These are phyloP conservation scores for Wolfiporia cocos DNA, from an alignment of 1,284 basidiomycete species.

Conservation along the genomic window DNA sequence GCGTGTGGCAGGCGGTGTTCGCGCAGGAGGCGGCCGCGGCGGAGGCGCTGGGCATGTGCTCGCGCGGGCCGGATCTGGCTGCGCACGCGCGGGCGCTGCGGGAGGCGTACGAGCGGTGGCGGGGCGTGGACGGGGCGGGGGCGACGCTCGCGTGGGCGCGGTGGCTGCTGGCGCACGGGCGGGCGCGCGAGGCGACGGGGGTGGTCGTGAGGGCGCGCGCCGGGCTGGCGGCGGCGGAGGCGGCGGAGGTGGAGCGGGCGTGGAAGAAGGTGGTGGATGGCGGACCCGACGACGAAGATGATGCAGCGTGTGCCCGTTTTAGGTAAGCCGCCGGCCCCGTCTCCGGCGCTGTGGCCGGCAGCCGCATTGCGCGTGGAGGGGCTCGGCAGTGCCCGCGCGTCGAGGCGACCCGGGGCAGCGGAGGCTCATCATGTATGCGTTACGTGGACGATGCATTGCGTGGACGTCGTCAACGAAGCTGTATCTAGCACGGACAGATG, in stretches of 20 bases:
- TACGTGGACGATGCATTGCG: too few species aligned
- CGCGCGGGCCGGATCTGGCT: conserved; percentile 1
- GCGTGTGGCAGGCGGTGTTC: conserved; percentile 40
- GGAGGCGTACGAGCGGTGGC: conserved; percentile 38
- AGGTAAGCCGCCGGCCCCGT: conserved; percentile 6
- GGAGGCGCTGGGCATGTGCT: not conserved
- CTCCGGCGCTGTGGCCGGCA: not conserved
- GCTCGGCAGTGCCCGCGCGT: too few species aligned
- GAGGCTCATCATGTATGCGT: too few species aligned
- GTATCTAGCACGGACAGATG: too few species aligned
- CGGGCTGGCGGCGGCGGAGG: conserved; percentile 12
- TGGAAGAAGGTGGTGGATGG: conserved; percentile 21
- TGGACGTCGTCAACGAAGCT: too few species aligned
- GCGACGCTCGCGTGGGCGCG: conserved; percentile 40
- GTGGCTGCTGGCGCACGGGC: conserved; percentile 37
- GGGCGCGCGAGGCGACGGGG: conserved; percentile 24
- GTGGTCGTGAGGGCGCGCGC: conserved; percentile 19
- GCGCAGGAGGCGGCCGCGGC: conserved; percentile 21
- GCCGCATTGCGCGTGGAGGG: too few species aligned
- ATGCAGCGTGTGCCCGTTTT: conserved; percentile 2
- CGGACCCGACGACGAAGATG: not conserved
- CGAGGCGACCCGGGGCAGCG: too few species aligned
- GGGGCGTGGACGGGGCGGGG: conserved; percentile 27
- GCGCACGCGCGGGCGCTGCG: conserved; percentile 27
- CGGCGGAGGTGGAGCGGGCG: conserved; percentile 18